Evolutionary conservation across 768 basidiomycete species (phyloP).

Genomic region (Asterophora lycoperdoides): DNA sequence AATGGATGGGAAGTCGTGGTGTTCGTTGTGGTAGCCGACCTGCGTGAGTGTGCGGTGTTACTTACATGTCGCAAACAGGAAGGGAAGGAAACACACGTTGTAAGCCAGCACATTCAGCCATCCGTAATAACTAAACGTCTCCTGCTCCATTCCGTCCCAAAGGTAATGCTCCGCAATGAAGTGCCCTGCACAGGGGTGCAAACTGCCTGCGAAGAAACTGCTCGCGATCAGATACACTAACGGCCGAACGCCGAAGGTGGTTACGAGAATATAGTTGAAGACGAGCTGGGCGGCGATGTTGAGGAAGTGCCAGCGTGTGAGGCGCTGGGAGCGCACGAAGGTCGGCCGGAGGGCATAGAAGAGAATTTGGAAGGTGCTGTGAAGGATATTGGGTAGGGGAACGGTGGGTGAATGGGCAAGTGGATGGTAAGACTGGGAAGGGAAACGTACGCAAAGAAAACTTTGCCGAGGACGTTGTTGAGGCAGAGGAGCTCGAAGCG

Average conservation of each 20-base stretch:
- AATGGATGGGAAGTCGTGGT: conserved; percentile 97
- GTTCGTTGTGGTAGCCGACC: conserved; percentile 99
- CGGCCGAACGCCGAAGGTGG: conserved; percentile 37
- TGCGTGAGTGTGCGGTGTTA: conserved; percentile 24
- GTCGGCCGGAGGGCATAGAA: conserved; percentile 97
- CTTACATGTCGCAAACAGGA: not conserved
- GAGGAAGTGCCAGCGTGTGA: conserved; percentile 80
- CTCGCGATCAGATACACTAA: conserved; percentile 81
- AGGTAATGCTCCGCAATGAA: conserved; percentile 98
- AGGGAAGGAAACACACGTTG: conserved; percentile 56
- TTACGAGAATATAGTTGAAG: conserved; percentile 69
- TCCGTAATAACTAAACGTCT: conserved; percentile 97
- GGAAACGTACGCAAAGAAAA: conserved; percentile 85
- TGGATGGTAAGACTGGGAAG: not conserved
- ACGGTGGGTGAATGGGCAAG: not conserved
- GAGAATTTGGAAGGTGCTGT: conserved; percentile 92
- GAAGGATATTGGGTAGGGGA: too few species aligned
- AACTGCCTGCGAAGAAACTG: conserved; percentile 93
- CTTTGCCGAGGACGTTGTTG: conserved; percentile 96
- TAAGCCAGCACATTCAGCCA: conserved; percentile 86
- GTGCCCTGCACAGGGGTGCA: conserved; percentile 95
- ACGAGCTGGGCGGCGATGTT: conserved; percentile 68
- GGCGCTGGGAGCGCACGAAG: conserved; percentile 78
- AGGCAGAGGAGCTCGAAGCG: conserved; percentile 77
- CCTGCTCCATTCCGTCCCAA: conserved; percentile 88